Base-by-base conservation (phyloP, 2,329 filamentous ascomycete genomes). In the Neophaeococcomyces aloes region DNA sequence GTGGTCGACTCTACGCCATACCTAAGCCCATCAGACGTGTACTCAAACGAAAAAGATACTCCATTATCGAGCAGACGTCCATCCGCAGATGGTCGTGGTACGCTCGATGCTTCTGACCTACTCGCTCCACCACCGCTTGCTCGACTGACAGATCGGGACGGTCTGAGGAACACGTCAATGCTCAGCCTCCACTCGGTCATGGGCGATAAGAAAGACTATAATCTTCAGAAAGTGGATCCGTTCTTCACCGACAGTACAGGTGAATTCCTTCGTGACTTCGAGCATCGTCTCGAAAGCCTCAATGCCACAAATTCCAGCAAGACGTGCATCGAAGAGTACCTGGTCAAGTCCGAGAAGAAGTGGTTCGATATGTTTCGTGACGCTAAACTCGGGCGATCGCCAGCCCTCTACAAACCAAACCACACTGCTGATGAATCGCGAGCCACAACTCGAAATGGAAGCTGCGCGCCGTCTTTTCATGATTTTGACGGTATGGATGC, bases 211-310 rank as follows among this genome's bases (percentile, higher is more conserved):
- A 73, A 72, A 42, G 71, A 79, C 53, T 78, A 73, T 56, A 72
- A 75, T 48, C 68, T 81, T 13, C 78, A 82, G 56, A 77, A 80
- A 44, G 75, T 82, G 0, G 76, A 79, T 51, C 78, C 78, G 2
- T 78, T 76, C 62, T 83, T 83, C 62, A 81, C 74, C 4, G 79
- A 82, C 56, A 71, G 72, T 36, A 76, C 69, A 27, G 78, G 76
- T 25, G 68, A 78, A 48, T 82, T 78, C 57, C 77, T 74, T 50
- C 66, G 66, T 47, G 67, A 64, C 1, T 81, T 80, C 49, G 72
- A 75, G 45, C 68, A 71, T 57, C 74, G 68, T 54, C 67, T 81
- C 1, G 70, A 75, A 25, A 59, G 61, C 2, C 63, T 82, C 13
- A 72, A 64, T 35, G 75, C 72, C 7, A 66, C 69, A 48, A 79